These are phyloP conservation scores for Hymenoscyphus infarciens DNA, from an alignment of 2,329 filamentous ascomycete species.

Conservation along the genomic window DNA sequence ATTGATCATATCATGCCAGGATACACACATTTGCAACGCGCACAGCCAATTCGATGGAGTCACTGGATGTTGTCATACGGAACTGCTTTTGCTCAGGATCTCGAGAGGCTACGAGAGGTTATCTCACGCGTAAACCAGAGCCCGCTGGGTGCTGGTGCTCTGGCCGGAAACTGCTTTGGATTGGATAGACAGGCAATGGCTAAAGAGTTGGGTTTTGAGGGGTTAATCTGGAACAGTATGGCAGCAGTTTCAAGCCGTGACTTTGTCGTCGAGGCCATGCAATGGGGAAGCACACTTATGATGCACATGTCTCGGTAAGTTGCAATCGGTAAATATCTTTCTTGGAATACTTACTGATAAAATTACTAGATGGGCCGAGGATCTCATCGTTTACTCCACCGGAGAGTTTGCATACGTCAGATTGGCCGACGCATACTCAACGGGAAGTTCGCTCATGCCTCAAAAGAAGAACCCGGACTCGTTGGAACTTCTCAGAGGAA, in stretches of 20 bases:
- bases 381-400: conserved; percentile 78
- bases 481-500: conserved; percentile 71
- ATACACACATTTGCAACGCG: conserved; percentile 84
- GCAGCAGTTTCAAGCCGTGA: conserved; percentile 61
- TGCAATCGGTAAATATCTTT: neutral
- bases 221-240: conserved; percentile 73
- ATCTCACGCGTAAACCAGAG: conserved; percentile 68
- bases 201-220: conserved; percentile 75
- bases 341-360: neutral
- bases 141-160: conserved; percentile 44
- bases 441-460: conserved; percentile 52
- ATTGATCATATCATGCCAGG: conserved; percentile 77
- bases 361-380: conserved; percentile 64
- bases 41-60: conserved; percentile 74
- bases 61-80: conserved; percentile 79
- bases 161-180: conserved; percentile 78
- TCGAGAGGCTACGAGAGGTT: conserved; percentile 72
- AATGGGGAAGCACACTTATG: conserved; percentile 77
- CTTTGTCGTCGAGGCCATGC: conserved; percentile 77
- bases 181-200: conserved; percentile 79
- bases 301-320: conserved; percentile 60
- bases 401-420: conserved; percentile 67
- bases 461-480: conserved; percentile 80
- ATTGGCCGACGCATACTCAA: conserved; percentile 75
- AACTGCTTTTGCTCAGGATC: conserved; percentile 66